A percentile compares a stretch with the other conserved stretches of the same genome.
phyloP scores from a whole-genome alignment of 441 rosid species.

The Adansonia gregorii region DNA sequence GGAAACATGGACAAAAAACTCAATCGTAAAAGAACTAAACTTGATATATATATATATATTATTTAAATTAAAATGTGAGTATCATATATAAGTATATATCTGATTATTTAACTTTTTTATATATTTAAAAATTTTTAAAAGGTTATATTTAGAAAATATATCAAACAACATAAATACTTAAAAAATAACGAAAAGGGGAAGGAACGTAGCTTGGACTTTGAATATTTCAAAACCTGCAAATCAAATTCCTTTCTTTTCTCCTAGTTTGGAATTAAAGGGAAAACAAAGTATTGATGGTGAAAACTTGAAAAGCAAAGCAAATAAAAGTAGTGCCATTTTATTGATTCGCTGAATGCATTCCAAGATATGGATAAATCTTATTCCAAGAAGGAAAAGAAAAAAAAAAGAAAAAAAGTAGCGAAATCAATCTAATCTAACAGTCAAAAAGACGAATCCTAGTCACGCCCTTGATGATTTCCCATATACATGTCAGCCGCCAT shows the following conservation, averaged over 20 bases:
- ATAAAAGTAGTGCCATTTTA: background rate
- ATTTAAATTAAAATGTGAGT: no score
- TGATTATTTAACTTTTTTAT: no score
- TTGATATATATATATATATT: no score
- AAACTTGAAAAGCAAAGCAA: conserved; percentile 12
- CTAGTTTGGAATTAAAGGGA: background rate
- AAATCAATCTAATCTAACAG: background rate
- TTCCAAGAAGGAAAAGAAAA: background rate
- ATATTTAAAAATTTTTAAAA: no score
- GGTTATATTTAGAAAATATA: no score
- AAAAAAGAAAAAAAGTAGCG: background rate
- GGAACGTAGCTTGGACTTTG: background rate
- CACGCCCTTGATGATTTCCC: background rate
- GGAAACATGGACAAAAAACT: background rate
- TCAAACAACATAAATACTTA: no score
- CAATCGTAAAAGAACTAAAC: no score
- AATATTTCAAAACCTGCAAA: background rate
- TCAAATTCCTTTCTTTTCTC: background rate
- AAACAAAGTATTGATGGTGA: background rate
- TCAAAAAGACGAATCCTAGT: background rate
- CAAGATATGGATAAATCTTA: background rate
- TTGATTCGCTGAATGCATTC: background rate
- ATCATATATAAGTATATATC: no score
- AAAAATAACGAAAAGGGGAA: no score
- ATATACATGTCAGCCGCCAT: background rate